phyloP scores from a whole-genome alignment of 768 basidiomycete genomes.

The Auricularia heimuer region DNA sequence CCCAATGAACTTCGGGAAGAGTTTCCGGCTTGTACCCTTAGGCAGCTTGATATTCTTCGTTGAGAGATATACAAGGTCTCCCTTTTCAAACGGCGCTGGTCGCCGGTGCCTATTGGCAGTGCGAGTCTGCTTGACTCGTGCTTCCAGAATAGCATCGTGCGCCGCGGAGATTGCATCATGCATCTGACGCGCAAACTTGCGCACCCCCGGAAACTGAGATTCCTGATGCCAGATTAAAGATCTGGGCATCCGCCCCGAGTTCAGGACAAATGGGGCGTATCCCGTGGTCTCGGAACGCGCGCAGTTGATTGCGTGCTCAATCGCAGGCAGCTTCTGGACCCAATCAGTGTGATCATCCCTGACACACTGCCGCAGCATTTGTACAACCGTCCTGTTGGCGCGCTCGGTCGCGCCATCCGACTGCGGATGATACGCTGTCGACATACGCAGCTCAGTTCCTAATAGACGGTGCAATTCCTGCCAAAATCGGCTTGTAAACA shows the following conservation, averaged over 20 bases:
- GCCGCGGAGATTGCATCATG: conserved; percentile 18
- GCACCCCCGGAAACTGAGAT: conserved; percentile 17
- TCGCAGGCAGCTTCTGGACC: conserved; percentile 9
- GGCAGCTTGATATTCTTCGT: conserved; percentile 27
- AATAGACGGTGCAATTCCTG: conserved; percentile 21
- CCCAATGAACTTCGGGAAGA: conserved; percentile 29
- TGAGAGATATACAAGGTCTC: conserved; percentile 25
- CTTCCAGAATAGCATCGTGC: conserved; percentile 19
- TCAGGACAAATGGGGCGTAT: conserved; percentile 13
- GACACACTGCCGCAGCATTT: conserved; percentile 21
- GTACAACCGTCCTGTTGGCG: conserved; percentile 23
- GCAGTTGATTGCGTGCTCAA: conserved; percentile 16
- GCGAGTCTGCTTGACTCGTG: conserved; percentile 19
- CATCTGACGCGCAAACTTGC: conserved; percentile 16
- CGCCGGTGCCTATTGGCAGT: conserved; percentile 17
- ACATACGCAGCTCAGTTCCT: conserved; percentile 25
- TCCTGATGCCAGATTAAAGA: conserved; percentile 8
- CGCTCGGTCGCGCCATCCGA: conserved; percentile 31
- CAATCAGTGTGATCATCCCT: conserved; percentile 12
- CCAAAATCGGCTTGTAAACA: conserved; percentile 38
- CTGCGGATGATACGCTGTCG: conserved; percentile 33
- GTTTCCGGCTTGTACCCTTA: conserved; percentile 21
- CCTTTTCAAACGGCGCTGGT: conserved; percentile 14
- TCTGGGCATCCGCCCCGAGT: conserved; percentile 16
- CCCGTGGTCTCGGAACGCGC: conserved; percentile 11